Evolutionary conservation across 208 protist genomes (phyloP).

Genomic region (Acanthamoeba polyphaga): DNA sequence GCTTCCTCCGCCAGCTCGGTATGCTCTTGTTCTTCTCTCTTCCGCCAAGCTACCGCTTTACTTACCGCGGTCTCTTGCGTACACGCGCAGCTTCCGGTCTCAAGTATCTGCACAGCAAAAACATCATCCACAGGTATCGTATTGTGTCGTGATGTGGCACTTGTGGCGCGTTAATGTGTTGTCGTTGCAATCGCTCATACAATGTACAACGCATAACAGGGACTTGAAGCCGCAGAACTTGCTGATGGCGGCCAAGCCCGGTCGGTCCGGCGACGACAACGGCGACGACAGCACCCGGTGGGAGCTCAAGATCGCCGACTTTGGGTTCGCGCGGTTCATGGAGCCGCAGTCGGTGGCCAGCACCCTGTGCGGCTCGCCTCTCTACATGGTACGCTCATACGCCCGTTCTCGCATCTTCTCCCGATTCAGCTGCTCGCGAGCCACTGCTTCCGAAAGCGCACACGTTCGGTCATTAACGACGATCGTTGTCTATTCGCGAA

Average conservation of each 20-base stretch:
- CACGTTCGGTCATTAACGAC: background rate
- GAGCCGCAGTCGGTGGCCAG: constrained; percentile 58
- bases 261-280: background rate
- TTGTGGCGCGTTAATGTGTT: too few species aligned
- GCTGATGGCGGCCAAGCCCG: background rate
- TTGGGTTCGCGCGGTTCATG: constrained; percentile 65
- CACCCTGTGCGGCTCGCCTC: constrained; percentile 62
- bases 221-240: constrained; percentile 69
- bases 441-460: too few species aligned
- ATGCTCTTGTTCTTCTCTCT: background rate
- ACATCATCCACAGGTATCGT: constrained; percentile 45
- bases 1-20: constrained; percentile 66
- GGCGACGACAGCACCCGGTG: background rate
- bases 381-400: constrained; percentile 25
- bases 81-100: constrained; percentile 27
- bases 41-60: too few species aligned
- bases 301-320: constrained; percentile 68
- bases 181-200: too few species aligned
- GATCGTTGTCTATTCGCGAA: background rate
- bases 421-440: too few species aligned
- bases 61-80: too few species aligned
- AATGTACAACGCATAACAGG: background rate
- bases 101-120: constrained; percentile 54
- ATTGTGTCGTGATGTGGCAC: too few species aligned
- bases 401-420: background rate